Base-by-base conservation (phyloP, 148 eudicot species). In the Nyssa sinensis region DNA sequence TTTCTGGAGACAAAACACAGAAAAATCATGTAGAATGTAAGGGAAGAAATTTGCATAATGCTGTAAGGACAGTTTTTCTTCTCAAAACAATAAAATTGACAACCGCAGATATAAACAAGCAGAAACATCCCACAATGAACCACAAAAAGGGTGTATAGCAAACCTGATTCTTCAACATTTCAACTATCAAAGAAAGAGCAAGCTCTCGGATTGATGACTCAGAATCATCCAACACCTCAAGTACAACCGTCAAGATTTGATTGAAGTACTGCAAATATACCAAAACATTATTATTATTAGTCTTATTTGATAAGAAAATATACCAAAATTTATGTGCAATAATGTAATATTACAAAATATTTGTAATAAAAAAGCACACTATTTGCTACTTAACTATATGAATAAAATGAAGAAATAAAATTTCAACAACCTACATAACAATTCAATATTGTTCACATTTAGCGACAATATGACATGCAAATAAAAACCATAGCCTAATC, bases 221-320 rank as follows among this genome's bases (percentile, higher is more conserved):
- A 30, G 90, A 81, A 79, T 88, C 91, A 82, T 90, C 97, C 81
- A 95, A 81, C 44, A 90, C 87, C 81, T 95, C 99, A 72, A 92
- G 96, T 64, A 89, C 90, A 70, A 81, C 84, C 14, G 94, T 95
- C 84, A 95, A 84, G 58, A 95, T 88, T 84, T 92, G 99, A 84
- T 95, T 93, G 85, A 95, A 78, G 73, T 73, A 78, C 81, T 78
- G 81, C 77, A 63, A 32, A 77, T 66, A 66, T 19, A 13, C 47
- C 49, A 24, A 27, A 72, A 31, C 62, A n/a, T n/a, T n/a, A n/a
- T n/a, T n/a, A n/a, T n/a, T n/a, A n/a, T n/a, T n/a, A n/a, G n/a
- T n/a, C n/a, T n/a, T n/a, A n/a, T n/a, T n/a, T 64, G 64, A 31
- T 8, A 57, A 6, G 9, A 24, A 21, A n/a, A 62, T 0, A 62